phyloP scores from a whole-genome alignment of 148 eudicot species.

The Camellia lanceoleosa region DNA sequence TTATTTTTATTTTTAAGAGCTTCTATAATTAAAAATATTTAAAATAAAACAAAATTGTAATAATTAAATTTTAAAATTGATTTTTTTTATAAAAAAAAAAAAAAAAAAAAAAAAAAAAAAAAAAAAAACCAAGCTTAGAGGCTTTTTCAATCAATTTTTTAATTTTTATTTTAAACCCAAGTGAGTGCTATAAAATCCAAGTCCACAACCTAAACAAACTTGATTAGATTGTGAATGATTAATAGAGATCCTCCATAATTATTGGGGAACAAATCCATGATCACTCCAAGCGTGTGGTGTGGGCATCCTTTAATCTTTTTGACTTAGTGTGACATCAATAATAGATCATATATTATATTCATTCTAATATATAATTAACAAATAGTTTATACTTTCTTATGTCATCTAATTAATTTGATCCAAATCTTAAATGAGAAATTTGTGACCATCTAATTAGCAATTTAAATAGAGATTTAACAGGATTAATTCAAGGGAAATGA shows the following conservation, averaged over 20 bases:
- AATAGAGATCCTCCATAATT: not conserved
- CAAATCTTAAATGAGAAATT: not conserved
- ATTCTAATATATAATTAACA: not conserved
- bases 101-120: too few relatives aligned
- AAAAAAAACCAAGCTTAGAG: too few relatives aligned
- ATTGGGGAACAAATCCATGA: not conserved
- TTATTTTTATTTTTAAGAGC: too few relatives aligned
- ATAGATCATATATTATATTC: not conserved
- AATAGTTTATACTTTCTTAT: not conserved
- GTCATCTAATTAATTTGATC: too few relatives aligned
- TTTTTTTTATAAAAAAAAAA: too few relatives aligned
- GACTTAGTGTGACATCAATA: constrained; percentile 5
- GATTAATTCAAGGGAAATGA: not conserved
- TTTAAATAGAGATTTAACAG: not conserved
- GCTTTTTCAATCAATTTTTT: too few relatives aligned
- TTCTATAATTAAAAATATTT: too few relatives aligned
- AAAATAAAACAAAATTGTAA: too few relatives aligned
- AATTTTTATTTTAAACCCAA: too few relatives aligned
- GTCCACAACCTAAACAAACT: not conserved
- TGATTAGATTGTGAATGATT: constrained; percentile 11
- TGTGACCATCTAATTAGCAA: not conserved
- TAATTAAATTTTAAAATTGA: too few relatives aligned
- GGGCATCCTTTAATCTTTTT: not conserved
- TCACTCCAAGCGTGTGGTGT: not conserved
- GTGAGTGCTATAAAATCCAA: not conserved